Base-by-base conservation (phyloP, 306 rosid genomes). In the Gastrolobium bilobum region DNA sequence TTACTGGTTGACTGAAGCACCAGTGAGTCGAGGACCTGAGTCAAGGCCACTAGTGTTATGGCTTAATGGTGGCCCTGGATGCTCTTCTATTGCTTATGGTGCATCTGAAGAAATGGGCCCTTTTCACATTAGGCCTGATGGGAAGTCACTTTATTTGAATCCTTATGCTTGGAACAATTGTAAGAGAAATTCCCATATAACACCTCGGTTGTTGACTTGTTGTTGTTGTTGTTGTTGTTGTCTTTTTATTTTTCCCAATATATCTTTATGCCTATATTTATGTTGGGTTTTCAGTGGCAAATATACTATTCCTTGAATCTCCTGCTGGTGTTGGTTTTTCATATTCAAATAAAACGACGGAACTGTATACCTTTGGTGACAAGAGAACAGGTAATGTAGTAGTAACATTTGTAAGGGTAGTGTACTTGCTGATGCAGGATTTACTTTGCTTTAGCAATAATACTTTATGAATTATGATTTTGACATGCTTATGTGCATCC, bases 311-410 rank as follows among this genome's bases (percentile, higher is more conserved):
- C 76, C 92, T 96, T 13, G 99, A 96, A 56, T 91, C 99, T 81
- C 99, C 99, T 26, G 98, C 97, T 64, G 99, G 98, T 62, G 98
- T 96, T 81, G 99, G 99, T 9, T 96, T 96, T 89, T 96, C 94
- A 7, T 93, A 96, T 71, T 31, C 96, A 0, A 96, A 96, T 88
- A 90, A 87, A 11, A 79, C 94, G 20, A 73, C 90, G 33, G 98
- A 96, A 82, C 87, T 96, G 86, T 88, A 90, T 76, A 86, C 93
- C 59, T 80, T 81, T 31, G 99, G 98, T 63, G 99, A 96, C 89
- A 79, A 90, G 88, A 93, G 68, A 81, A 93, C 99, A 84, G 97
- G 99, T 96, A 80, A 68, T 73, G 53, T 35, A 48, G 57, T 70
- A 14, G 66, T 40, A 15, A 52, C 11, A 50, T n/a, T 43, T 65